Percentiles rank a stretch among this genome's conserved stretches.
These are phyloP conservation scores for Candida insectorum DNA, from an alignment of 805 yeast genomes.

Conservation along the genomic window DNA sequence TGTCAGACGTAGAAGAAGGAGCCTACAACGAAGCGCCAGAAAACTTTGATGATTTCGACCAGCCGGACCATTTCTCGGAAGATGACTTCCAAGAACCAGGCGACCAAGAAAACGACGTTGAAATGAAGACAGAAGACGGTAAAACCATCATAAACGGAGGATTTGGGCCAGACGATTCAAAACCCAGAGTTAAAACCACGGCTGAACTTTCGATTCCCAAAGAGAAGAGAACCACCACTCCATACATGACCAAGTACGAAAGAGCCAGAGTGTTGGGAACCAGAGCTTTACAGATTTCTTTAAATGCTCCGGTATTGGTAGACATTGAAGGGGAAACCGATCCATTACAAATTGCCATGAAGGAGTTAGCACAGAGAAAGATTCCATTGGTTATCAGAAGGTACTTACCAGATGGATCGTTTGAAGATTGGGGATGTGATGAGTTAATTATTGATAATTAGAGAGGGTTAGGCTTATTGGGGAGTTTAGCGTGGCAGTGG, in stretches of 20 bases:
- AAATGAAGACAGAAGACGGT: slow-evolving; percentile 63
- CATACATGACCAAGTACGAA: slow-evolving; percentile 98
- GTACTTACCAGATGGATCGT: slow-evolving; percentile 94
- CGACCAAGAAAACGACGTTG: slow-evolving; percentile 31
- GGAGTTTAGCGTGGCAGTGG: not conserved
- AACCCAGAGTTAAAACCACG: slow-evolving; percentile 55
- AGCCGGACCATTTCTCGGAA: slow-evolving; percentile 74
- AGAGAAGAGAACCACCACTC: slow-evolving; percentile 90
- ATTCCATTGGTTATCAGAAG: slow-evolving; percentile 95
- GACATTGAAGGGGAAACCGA: slow-evolving; percentile 99
- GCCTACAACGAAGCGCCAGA: slow-evolving; percentile 69
- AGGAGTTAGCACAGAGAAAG: slow-evolving; percentile 90
- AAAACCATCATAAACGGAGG: slow-evolving; percentile 72
- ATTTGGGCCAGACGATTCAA: slow-evolving; percentile 52
- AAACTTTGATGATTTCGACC: slow-evolving; percentile 77
- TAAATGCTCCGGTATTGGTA: slow-evolving; percentile 97
- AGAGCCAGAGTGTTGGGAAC: slow-evolving; percentile 97
- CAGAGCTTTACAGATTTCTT: slow-evolving; percentile 93
- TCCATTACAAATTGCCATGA: slow-evolving; percentile 96
- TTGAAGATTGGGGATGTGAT: slow-evolving; percentile 99
- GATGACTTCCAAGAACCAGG: slow-evolving; percentile 49
- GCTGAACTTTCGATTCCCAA: slow-evolving; percentile 85
- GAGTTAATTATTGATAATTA: slow-evolving; percentile 86
- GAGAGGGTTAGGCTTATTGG: not conserved
- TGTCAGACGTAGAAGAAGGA: slow-evolving; percentile 44